Conservation (phyloP, 768 basidiomycete genomes). For the Tremella yokohamensis region DNA sequence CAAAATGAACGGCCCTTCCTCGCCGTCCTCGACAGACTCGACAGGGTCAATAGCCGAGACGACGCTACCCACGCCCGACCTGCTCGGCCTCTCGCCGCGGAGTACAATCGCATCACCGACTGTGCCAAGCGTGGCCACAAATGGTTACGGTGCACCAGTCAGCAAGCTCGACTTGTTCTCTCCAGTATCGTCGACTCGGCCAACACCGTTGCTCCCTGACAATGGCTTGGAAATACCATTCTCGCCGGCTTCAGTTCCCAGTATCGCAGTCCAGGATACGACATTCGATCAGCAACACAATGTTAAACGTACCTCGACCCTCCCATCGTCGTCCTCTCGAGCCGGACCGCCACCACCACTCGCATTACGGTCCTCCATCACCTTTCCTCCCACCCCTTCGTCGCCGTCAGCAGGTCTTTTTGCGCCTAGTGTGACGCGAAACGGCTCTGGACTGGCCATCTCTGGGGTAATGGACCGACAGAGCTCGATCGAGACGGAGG, state of each 20-base stretch:
- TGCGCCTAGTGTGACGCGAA: neutral
- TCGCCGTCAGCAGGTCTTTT: neutral
- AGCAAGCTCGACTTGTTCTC: constrained; percentile 10
- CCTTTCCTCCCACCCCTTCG: neutral
- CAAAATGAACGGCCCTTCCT: neutral
- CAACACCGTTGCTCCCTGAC: neutral
- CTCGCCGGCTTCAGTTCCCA: constrained; percentile 1
- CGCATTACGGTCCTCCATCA: neutral
- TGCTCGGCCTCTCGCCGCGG: neutral
- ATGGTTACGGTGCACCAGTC: too few species aligned
- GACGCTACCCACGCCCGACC: neutral
- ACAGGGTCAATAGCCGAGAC: neutral
- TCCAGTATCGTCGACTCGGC: neutral
- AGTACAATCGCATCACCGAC: too few species aligned
- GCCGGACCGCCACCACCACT: neutral
- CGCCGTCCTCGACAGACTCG: neutral
- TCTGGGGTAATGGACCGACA: neutral
- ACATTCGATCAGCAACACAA: too few species aligned
- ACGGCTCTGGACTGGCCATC: constrained; percentile 7
- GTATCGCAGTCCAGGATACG: neutral
- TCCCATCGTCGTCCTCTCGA: too few species aligned
- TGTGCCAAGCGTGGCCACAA: too few species aligned
- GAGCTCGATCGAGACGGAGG: constrained; percentile 11
- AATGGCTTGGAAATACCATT: constrained; percentile 13
- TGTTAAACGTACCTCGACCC: too few species aligned